Evolutionary conservation across 1,284 basidiomycete genomes (phyloP), one percentile per base, ranked within the genome.

Genomic region (Entoloma clypeatum): DNA sequence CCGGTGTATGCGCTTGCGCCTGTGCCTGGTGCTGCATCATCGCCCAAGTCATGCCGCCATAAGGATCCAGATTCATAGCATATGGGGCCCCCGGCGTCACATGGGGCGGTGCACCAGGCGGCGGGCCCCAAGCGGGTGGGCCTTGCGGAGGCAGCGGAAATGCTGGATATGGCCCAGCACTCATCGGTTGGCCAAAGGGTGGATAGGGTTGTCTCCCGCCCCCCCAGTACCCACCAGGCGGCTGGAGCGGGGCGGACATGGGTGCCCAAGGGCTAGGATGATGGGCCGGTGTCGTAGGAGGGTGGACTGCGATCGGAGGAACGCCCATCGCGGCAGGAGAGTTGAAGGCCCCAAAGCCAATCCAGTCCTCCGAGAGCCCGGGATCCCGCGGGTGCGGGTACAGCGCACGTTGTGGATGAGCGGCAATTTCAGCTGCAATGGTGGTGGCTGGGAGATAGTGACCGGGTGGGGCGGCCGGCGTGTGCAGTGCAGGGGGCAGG

Each of bases 381-480:
- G 17, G 27, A 32, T 23, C 19, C 6, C 22, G 41, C 23, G 21
- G 14, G 11, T 13, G 33, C 25, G 14, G 34, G 10, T 27, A 13
- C 10, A 17, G 30, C 11, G 17, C 17, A 10, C 11, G 30, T 13
- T 30, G 28, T 3, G n/a, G 28, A 3, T 30, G 7, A 28, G 37
- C 25, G 37, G 27, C 16, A 28, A 39, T 28, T 9, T 41, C 43
- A 11, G 28, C 41, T 9, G 36, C 39, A 13, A 46, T 43, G 16
- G 43, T 23, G n/a, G 14, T 36, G 8, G 35, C 25, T 16, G 13
- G 29, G 23, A 43, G n/a, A 17, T 16, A 40, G 13, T 27, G 18
- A 8, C 40, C 43, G 18, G 39, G 25, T 9, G n/a, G 16, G 17
- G 22, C 14, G 2, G 34, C 36, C 9, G 44, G 44, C 4, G 41